Evolutionary conservation across 2,329 filamentous ascomycete species (phyloP).

Genomic region (Ophiostoma ips): DNA sequence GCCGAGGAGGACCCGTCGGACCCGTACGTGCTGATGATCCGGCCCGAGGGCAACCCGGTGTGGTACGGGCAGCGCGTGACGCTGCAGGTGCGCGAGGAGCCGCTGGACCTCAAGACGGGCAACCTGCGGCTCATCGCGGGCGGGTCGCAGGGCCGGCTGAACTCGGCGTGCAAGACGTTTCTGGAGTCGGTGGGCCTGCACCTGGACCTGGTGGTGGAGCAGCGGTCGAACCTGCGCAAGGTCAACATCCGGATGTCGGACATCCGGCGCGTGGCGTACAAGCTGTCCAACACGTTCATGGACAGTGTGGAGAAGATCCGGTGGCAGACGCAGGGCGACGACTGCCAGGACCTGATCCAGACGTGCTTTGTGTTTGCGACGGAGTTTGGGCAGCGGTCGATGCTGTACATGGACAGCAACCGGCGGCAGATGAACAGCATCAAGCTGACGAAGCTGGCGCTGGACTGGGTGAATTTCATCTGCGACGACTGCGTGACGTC

Average conservation of each 20-base stretch:
- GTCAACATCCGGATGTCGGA: slow-evolving; percentile 86
- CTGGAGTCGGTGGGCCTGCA: slow-evolving; percentile 67
- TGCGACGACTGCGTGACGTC: slow-evolving; percentile 92
- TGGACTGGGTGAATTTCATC: slow-evolving; percentile 97
- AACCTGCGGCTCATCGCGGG: slow-evolving; percentile 80
- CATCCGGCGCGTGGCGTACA: slow-evolving; percentile 91
- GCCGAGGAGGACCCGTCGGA: slow-evolving; percentile 59
- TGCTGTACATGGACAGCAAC: slow-evolving; percentile 92
- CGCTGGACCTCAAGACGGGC: slow-evolving; percentile 73
- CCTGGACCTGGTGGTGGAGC: slow-evolving; percentile 79
- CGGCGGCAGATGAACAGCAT: slow-evolving; percentile 93
- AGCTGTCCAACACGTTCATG: slow-evolving; percentile 96
- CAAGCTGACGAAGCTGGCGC: slow-evolving; percentile 79
- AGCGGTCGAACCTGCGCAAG: slow-evolving; percentile 81
- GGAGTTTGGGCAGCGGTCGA: slow-evolving; percentile 88
- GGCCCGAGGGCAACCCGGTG: slow-evolving; percentile 60
- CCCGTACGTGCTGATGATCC: slow-evolving; percentile 73
- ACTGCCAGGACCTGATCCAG: slow-evolving; percentile 92
- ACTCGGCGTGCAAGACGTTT: slow-evolving; percentile 67
- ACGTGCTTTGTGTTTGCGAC: slow-evolving; percentile 98
- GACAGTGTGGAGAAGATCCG: slow-evolving; percentile 92
- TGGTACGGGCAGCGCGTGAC: slow-evolving; percentile 73
- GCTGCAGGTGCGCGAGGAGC: slow-evolving; percentile 59
- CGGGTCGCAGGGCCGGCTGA: slow-evolving; percentile 64
- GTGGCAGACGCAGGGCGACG: slow-evolving; percentile 66